phyloP scores from a whole-genome alignment of 2,329 filamentous ascomycete species.

The Fusarium mexicanum region DNA sequence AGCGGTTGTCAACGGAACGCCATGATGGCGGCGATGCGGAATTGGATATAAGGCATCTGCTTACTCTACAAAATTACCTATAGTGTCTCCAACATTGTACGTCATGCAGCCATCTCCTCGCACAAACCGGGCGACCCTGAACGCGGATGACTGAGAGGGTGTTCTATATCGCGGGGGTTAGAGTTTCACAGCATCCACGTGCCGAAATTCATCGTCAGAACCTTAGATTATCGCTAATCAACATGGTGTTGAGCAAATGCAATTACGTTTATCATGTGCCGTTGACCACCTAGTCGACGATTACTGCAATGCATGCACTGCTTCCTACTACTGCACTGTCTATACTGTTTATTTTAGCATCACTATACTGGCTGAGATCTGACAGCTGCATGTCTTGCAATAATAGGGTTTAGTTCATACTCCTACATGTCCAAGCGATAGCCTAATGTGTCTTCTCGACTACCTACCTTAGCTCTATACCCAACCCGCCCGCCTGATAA shows the following conservation, averaged over 20 bases:
- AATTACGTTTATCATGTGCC: conserved; percentile 26
- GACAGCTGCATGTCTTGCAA: conserved; percentile 27
- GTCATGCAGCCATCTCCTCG: conserved; percentile 30
- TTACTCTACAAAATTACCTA: conserved; percentile 3
- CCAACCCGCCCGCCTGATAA: conserved; percentile 36
- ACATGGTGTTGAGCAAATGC: conserved; percentile 15
- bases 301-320: background rate
- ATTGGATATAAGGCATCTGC: background rate
- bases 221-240: conserved; percentile 6
- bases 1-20: conserved; percentile 36
- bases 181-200: conserved; percentile 25
- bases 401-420: conserved; percentile 7
- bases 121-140: conserved; percentile 27
- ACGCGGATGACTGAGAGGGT: conserved; percentile 12
- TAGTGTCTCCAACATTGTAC: conserved; percentile 6
- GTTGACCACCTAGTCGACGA: background rate
- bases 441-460: conserved; percentile 28
- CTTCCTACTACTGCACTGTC: background rate
- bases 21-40: conserved; percentile 15
- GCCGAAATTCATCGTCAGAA: conserved; percentile 1
- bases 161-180: conserved; percentile 24
- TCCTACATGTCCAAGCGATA: conserved; percentile 1
- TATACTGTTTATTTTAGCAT: background rate
- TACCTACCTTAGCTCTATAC: conserved; percentile 24
- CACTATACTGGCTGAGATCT: background rate